Base-by-base conservation (phyloP, 2,329 filamentous ascomycete species). In the Anisogramma anomala region DNA sequence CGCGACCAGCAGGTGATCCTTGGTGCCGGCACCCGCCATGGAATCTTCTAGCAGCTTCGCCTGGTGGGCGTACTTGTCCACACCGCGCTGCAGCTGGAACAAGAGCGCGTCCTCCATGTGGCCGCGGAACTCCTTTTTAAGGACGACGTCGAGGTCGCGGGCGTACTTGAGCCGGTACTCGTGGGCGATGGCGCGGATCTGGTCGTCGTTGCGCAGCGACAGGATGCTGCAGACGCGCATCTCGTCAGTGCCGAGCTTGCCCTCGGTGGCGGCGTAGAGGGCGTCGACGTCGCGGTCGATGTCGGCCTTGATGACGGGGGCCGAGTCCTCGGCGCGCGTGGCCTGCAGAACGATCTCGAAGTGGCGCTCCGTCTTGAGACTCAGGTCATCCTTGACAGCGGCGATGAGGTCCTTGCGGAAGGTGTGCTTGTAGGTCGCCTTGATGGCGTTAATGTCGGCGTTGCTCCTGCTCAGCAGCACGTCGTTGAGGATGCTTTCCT, bases 41-140 rank as follows among this genome's bases (percentile, higher is more conserved):
- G 82, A 71, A 11, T 84, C 82, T 57, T 95, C 87, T n/a, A 96
- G 69, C 4, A 85, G 67, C 17, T 72, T 65, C 0, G 88, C 91
- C 52, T 94, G 88, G 49, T 86, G 80, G 69, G 84, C 82, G 44
- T 84, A 85, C 50, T 82, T 84, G 61, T 95, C 86, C 5, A 74
- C 66, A 3, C 84, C 89, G 10, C 80, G 70, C 9, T 73, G 72
- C n/a, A 95, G 66, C 59, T 94, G 86, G 57, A 78, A 79, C 19
- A 91, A 63, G 1, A 96, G 71, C 0, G 86, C 86, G 13, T 84
- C 75, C 58, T 88, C 71, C 87, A 96, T 95, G 57, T 96, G 89
- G 1, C 89, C 89, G 0, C 80, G 84, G 62, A 95, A 95, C 54
- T 91, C 79, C 64, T 79, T 46, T 48, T 77, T 76, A 52, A 96